These are phyloP conservation scores for Arachnopeziza araneosa DNA, from an alignment of 2,329 filamentous ascomycete species.

Conservation along the genomic window DNA sequence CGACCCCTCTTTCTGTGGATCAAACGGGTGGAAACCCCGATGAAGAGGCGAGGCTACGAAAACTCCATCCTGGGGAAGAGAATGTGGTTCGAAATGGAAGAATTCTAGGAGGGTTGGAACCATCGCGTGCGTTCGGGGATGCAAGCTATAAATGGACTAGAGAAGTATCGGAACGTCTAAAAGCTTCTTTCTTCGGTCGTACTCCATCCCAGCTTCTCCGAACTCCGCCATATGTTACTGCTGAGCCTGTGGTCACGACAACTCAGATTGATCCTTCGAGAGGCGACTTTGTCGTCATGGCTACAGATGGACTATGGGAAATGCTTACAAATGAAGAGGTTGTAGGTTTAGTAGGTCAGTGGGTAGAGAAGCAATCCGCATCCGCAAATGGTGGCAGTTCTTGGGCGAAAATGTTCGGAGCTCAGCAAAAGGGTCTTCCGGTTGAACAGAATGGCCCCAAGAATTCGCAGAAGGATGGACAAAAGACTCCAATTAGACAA, in stretches of 20 bases:
- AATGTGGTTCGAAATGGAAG: slow-evolving; percentile 84
- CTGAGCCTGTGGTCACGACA: slow-evolving; percentile 89
- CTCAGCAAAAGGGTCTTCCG: slow-evolving; percentile 55
- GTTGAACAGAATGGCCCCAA: slow-evolving; percentile 60
- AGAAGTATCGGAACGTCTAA: slow-evolving; percentile 77
- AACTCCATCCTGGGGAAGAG: slow-evolving; percentile 83
- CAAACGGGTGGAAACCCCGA: slow-evolving; percentile 87
- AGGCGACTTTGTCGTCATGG: slow-evolving; percentile 93
- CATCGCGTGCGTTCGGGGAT: slow-evolving; percentile 91
- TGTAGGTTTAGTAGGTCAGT: slow-evolving; percentile 90
- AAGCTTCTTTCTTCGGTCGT: slow-evolving; percentile 81
- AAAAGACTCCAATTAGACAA: slow-evolving; percentile 81
- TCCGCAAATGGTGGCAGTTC: slow-evolving; percentile 39
- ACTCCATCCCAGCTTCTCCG: slow-evolving; percentile 71
- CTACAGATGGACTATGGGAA: slow-evolving; percentile 96
- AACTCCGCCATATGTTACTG: slow-evolving; percentile 94
- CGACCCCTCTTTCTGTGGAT: slow-evolving; percentile 82
- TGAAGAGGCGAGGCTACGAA: slow-evolving; percentile 76
- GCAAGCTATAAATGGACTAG: slow-evolving; percentile 94
- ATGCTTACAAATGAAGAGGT: slow-evolving; percentile 99
- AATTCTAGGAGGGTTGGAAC: slow-evolving; percentile 86
- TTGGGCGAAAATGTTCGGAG: slow-evolving; percentile 62
- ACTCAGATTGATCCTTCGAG: slow-evolving; percentile 85
- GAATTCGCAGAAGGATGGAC: slow-evolving; percentile 52
- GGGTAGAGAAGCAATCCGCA: slow-evolving; percentile 73